Percentiles rank a stretch among this genome's conserved stretches.
phyloP scores from a whole-genome alignment of 2,329 filamentous ascomycete species.

The Leptographium wingfieldii region DNA sequence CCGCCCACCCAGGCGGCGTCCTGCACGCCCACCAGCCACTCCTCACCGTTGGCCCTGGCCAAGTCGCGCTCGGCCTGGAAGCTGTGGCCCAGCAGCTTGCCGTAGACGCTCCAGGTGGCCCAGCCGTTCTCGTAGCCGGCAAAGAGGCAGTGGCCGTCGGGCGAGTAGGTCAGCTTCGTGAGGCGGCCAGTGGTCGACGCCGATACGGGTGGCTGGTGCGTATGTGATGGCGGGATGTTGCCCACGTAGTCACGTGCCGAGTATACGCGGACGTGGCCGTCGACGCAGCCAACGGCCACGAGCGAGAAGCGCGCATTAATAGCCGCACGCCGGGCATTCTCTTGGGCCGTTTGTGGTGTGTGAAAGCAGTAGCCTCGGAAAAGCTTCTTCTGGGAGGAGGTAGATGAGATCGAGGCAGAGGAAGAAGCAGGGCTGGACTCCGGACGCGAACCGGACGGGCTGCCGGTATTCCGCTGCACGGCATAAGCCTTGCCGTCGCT shows the following conservation, averaged over 20 bases:
- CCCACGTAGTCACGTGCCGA: constrained; percentile 86
- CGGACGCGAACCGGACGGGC: not conserved
- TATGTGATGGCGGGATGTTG: constrained; percentile 80
- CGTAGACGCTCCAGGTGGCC: constrained; percentile 96
- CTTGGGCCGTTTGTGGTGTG: constrained; percentile 44
- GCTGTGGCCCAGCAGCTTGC: constrained; percentile 74
- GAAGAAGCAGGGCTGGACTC: constrained; percentile 25
- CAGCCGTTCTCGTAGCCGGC: constrained; percentile 86
- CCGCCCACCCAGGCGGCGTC: constrained; percentile 79
- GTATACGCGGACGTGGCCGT: constrained; percentile 78
- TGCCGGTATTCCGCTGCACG: constrained; percentile 53
- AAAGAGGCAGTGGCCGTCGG: constrained; percentile 92
- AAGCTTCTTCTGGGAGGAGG: constrained; percentile 38
- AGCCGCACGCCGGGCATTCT: constrained; percentile 58
- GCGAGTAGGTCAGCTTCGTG: constrained; percentile 72
- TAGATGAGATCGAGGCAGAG: constrained; percentile 21
- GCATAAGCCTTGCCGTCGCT: constrained; percentile 80
- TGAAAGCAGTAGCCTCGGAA: constrained; percentile 93
- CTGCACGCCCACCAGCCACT: constrained; percentile 69
- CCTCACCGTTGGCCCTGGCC: constrained; percentile 57
- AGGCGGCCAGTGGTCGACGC: constrained; percentile 54
- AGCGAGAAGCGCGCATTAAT: constrained; percentile 94
- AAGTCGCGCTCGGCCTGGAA: constrained; percentile 59
- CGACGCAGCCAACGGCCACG: constrained; percentile 70
- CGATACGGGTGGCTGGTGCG: constrained; percentile 58